Conservation (phyloP, 1,139 yeast genomes). For the Meyerozyma athensensis region DNA sequence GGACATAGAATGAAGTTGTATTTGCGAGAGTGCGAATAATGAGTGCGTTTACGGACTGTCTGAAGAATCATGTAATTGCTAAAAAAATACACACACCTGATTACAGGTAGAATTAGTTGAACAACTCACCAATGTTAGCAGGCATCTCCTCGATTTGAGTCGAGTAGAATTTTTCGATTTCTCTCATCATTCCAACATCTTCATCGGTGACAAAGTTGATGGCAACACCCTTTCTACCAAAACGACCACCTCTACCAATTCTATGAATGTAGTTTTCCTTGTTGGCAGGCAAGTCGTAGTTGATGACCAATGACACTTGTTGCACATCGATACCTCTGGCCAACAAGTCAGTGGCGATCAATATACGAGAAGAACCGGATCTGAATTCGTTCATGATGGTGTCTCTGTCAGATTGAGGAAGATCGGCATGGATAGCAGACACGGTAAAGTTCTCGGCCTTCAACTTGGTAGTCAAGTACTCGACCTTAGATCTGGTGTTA, state of each 20-base stretch:
- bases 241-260: slow-evolving; percentile 99
- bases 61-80: slow-evolving; percentile 2
- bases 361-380: slow-evolving; percentile 95
- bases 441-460: slow-evolving; percentile 89
- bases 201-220: slow-evolving; percentile 92
- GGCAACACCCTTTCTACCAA: slow-evolving; percentile 99
- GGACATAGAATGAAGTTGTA: not conserved
- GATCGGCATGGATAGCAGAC: slow-evolving; percentile 95
- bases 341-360: slow-evolving; percentile 94
- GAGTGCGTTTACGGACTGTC: not conserved
- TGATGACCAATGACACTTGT: slow-evolving; percentile 96
- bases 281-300: slow-evolving; percentile 96
- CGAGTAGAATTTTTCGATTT: slow-evolving; percentile 96
- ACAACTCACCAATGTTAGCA: slow-evolving; percentile 82
- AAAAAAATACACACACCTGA: slow-evolving; percentile 3
- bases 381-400: slow-evolving; percentile 98
- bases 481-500: slow-evolving; percentile 98
- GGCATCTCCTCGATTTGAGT: slow-evolving; percentile 99
- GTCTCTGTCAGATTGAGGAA: slow-evolving; percentile 96
- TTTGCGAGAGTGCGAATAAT: not conserved
- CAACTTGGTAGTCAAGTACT: slow-evolving; percentile 83
- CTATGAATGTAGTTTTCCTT: slow-evolving; percentile 98
- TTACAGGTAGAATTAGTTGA: slow-evolving; percentile 34
- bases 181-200: slow-evolving; percentile 93
- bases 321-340: slow-evolving; percentile 99